Percentiles rank a stretch among this genome's conserved stretches.
Conservation (phyloP, 768 basidiomycete genomes). For the Sporobolomyces roseus region DNA sequence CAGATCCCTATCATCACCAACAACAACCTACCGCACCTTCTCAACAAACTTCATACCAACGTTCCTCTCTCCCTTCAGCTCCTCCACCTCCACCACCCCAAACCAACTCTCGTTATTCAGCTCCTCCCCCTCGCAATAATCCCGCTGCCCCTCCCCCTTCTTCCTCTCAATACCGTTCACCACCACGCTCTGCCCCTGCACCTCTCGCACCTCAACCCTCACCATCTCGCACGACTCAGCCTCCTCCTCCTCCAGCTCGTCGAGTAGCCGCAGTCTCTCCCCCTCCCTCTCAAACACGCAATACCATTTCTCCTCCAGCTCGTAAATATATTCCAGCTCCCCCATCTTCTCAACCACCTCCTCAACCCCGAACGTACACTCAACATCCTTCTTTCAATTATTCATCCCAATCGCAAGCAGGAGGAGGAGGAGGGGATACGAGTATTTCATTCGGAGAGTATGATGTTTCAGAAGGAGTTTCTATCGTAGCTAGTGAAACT, state of each 20-base stretch:
- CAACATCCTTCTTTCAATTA: background rate
- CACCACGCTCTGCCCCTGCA: background rate
- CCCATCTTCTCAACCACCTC: background rate
- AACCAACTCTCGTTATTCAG: background rate
- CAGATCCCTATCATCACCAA: constrained; percentile 51
- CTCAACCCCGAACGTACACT: background rate
- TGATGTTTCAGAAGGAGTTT: background rate
- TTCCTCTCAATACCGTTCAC: background rate
- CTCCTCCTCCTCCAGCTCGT: background rate
- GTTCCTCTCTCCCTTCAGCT: no score
- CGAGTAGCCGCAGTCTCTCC: background rate
- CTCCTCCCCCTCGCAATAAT: constrained; percentile 8
- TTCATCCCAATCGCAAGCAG: background rate
- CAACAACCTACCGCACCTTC: no score
- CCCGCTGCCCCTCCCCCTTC: background rate
- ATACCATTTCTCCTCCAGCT: background rate
- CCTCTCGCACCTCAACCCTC: background rate
- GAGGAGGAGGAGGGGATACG: background rate
- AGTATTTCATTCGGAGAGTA: constrained; percentile 5
- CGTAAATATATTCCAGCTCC: constrained; percentile 15
- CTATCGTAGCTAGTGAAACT: background rate
- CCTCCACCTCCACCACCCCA: background rate
- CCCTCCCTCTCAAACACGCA: background rate
- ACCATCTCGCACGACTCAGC: background rate
- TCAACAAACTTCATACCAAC: no score